phyloP scores from a whole-genome alignment of 2,329 filamentous ascomycete genomes.

The Arachnomyces sp. region DNA sequence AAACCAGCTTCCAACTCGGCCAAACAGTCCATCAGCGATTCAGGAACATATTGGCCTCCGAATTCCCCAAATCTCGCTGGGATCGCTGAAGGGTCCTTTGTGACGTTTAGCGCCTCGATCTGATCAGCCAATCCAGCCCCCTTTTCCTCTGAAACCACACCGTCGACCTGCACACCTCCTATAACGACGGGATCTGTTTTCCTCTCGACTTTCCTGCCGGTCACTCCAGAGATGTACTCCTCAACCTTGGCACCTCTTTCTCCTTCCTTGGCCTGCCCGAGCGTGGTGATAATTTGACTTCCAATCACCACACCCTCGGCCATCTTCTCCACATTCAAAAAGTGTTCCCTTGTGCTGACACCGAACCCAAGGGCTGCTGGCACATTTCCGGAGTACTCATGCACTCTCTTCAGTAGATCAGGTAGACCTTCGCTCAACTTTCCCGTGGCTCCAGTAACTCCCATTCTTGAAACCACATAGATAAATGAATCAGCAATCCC shows the following conservation, averaged over 20 bases:
- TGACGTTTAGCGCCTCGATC: conserved; percentile 69
- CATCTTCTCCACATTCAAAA: conserved; percentile 70
- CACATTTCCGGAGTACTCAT: conserved; percentile 83
- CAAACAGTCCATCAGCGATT: conserved; percentile 95
- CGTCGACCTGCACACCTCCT: conserved; percentile 35
- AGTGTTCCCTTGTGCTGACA: conserved; percentile 91
- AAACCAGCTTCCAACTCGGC: conserved; percentile 86
- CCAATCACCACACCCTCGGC: conserved; percentile 95
- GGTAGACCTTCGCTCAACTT: conserved; percentile 74
- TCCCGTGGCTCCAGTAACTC: conserved; percentile 85
- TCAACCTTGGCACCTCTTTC: conserved; percentile 65
- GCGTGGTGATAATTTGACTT: conserved; percentile 80
- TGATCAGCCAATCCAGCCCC: conserved; percentile 69
- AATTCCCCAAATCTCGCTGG: conserved; percentile 90
- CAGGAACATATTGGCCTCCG: conserved; percentile 93
- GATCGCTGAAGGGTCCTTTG: conserved; percentile 49
- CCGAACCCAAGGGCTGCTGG: conserved; percentile 92
- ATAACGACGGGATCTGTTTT: conserved; percentile 36
- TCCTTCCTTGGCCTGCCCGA: conserved; percentile 60
- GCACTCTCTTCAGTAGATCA: conserved; percentile 72
- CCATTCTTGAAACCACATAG: conserved; percentile 95
- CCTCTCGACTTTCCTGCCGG: conserved; percentile 45
- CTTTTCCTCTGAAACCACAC: conserved; percentile 55
- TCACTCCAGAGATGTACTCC: conserved; percentile 74
- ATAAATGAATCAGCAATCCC: conserved; percentile 97